phyloP scores from a whole-genome alignment of 768 basidiomycete species.

The Tubosaeta sp. region DNA sequence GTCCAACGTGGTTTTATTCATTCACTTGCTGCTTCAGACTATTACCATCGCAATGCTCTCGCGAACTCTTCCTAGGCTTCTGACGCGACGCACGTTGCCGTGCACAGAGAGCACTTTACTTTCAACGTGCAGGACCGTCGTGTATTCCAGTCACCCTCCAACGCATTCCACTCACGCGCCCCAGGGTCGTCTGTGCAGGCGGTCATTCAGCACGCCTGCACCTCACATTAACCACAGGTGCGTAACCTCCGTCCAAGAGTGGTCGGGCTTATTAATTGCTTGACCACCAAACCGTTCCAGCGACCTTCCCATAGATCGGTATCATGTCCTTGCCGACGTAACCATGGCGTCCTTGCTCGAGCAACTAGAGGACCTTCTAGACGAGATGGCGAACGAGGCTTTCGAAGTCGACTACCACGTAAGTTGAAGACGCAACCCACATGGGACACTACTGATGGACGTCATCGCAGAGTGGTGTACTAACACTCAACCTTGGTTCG shows the following conservation, averaged over 20 bases:
- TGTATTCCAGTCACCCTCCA: not conserved
- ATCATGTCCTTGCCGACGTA: conserved; percentile 67
- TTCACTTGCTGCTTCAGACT: not conserved
- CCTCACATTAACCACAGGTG: conserved; percentile 58
- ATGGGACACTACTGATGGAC: conserved; percentile 5
- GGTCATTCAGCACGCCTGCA: conserved; percentile 45
- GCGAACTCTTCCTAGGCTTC: conserved; percentile 15
- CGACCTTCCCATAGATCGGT: conserved; percentile 56
- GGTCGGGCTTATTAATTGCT: not conserved
- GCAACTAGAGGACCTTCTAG: conserved; percentile 68
- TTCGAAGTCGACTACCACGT: conserved; percentile 91
- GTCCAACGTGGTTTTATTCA: not conserved
- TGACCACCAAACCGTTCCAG: conserved; percentile 26
- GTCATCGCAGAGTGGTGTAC: conserved; percentile 71
- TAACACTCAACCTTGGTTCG: conserved; percentile 73
- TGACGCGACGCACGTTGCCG: conserved; percentile 7
- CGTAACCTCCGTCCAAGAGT: conserved; percentile 1
- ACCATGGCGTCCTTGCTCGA: conserved; percentile 79
- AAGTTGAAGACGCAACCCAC: conserved; percentile 23
- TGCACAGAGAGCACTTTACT: not conserved
- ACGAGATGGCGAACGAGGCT: conserved; percentile 46
- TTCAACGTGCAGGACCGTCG: conserved; percentile 3
- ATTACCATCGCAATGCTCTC: conserved; percentile 13
- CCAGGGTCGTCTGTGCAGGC: conserved; percentile 13
- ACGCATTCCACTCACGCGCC: not conserved